Evolutionary conservation across 768 basidiomycete genomes (phyloP).

Genomic region (Podaxis rugospora): DNA sequence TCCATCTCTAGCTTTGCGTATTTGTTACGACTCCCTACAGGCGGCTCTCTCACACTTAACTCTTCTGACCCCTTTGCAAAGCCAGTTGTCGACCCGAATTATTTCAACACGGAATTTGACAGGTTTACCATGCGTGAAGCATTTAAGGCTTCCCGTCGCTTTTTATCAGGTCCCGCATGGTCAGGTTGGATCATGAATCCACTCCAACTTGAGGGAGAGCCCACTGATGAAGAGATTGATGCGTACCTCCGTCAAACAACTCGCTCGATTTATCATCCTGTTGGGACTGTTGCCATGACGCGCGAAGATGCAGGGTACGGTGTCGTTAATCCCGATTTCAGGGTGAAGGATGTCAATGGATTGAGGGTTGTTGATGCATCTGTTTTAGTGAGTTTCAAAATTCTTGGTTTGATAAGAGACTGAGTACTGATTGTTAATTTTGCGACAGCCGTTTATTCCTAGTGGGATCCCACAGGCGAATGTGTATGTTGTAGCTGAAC

Average conservation of each 20-base stretch:
- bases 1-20: background rate
- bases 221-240: conserved; percentile 27
- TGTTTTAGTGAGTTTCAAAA: conserved; percentile 11
- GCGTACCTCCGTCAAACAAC: conserved; percentile 18
- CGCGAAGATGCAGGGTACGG: conserved; percentile 18
- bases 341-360: conserved; percentile 28
- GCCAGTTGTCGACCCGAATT: conserved; percentile 46
- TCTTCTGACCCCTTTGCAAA: conserved; percentile 38
- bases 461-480: conserved; percentile 16
- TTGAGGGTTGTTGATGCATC: conserved; percentile 35
- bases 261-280: conserved; percentile 21
- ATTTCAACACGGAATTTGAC: conserved; percentile 46
- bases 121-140: conserved; percentile 18
- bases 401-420: background rate
- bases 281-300: conserved; percentile 27
- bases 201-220: conserved; percentile 6
- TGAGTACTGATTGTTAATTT: background rate
- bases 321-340: conserved; percentile 19
- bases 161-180: conserved; percentile 18
- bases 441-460: conserved; percentile 12
- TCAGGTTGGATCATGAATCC: conserved; percentile 17
- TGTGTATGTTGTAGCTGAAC: conserved; percentile 15
- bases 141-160: conserved; percentile 15
- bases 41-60: conserved; percentile 18
- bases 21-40: background rate